These are phyloP conservation scores for Colletotrichum tamarilloi DNA, from an alignment of 2,329 filamentous ascomycete genomes.

Conservation along the genomic window DNA sequence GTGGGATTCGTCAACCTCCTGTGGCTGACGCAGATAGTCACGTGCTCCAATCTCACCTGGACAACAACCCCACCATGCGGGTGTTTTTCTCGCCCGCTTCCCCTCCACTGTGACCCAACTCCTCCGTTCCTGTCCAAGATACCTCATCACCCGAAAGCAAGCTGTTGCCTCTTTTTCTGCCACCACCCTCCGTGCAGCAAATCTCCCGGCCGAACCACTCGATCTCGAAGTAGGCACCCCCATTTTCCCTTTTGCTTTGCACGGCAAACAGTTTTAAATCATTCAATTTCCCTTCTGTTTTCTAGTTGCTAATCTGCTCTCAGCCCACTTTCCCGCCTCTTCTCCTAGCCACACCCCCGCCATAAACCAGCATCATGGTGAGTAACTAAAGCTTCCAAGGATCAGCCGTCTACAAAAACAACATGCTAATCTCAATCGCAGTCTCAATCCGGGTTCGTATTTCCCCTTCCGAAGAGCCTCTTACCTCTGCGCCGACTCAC, in stretches of 20 bases:
- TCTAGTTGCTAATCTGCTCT: conserved; percentile 32
- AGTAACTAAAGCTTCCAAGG: conserved; percentile 41
- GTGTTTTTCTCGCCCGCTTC: conserved; percentile 39
- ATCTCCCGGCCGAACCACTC: conserved; percentile 21
- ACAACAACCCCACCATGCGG: conserved; percentile 39
- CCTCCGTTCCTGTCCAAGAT: conserved; percentile 35
- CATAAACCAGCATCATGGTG: conserved; percentile 52
- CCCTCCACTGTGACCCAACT: conserved; percentile 37
- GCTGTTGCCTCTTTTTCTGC: conserved; percentile 35
- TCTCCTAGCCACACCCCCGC: conserved; percentile 37
- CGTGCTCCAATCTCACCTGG: conserved; percentile 37
- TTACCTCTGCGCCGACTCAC: conserved; percentile 7
- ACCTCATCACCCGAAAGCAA: conserved; percentile 35
- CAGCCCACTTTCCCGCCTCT: conserved; percentile 37
- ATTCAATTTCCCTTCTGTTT: conserved; percentile 4
- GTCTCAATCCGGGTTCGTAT: conserved; percentile 77
- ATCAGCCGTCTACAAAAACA: conserved; percentile 15
- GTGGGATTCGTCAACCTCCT: conserved; percentile 36
- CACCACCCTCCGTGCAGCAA: conserved; percentile 33
- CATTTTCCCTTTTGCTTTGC: not conserved
- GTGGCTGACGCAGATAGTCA: conserved; percentile 37
- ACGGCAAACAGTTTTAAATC: conserved; percentile 1
- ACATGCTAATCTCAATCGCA: conserved; percentile 43
- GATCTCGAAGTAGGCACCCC: conserved; percentile 26
- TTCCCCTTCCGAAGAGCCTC: conserved; percentile 37